Evolutionary conservation across 139 green algal genomes (phyloP), one percentile per base, ranked within the genome.

Genomic region (Diplosphaera chodatii): DNA sequence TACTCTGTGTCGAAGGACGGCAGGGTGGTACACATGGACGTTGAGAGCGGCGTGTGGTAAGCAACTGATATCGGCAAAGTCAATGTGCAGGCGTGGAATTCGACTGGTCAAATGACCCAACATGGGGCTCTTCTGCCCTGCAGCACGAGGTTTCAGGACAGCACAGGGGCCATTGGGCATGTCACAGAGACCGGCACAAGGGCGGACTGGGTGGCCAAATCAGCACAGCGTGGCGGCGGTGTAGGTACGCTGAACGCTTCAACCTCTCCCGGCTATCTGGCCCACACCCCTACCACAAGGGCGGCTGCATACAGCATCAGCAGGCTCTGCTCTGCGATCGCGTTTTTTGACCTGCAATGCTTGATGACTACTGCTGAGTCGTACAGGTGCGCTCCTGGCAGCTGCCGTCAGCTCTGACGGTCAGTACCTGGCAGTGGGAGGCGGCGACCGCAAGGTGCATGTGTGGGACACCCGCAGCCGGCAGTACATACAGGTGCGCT

Each of bases 1-100:
- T 96, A 83, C 64, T 88, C 83, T 1, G 89, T 91, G 18, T 86
- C 80, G 23, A 97, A 97, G 66, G 90, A 96, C 68, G 92, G 92
- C 29, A 73, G 64, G 34, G 86, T 97, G 31, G 68, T 88, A 10
- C 56, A 69, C 2, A 85, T 84, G 77, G 92, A 97, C 67, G 71
- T 97, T 33, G 90, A 96, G 69, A 89, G 83, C 1, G 82, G 82
- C 48, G 62, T 33, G 18, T 64, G 74, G 40, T 75, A 21, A 31
- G 55, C 55, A n/a, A n/a, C n/a, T n/a, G n/a, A n/a, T n/a, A n/a
- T n/a, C n/a, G n/a, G n/a, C n/a, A n/a, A n/a, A n/a, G n/a, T n/a
- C n/a, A n/a, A n/a, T n/a, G n/a, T n/a, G n/a, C n/a, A n/a, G n/a
- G n/a, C n/a, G n/a, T n/a, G n/a, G n/a, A n/a, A n/a, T n/a, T n/a